Evolutionary conservation across 2,329 filamentous ascomycete species (phyloP).

Genomic region (Aspergillus novofumigatus): DNA sequence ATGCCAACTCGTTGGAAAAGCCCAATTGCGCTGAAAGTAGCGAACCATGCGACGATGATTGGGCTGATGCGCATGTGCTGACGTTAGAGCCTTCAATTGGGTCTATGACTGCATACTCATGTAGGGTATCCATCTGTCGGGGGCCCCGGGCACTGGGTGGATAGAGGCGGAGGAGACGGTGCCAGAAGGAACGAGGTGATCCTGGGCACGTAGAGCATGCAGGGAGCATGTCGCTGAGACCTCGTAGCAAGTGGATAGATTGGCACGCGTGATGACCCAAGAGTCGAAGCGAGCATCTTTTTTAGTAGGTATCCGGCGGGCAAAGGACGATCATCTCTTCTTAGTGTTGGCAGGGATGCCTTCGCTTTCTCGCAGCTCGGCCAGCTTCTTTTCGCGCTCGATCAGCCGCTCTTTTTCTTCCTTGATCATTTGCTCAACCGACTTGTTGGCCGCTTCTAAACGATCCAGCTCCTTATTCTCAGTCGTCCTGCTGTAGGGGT

Average conservation of each 20-base stretch:
- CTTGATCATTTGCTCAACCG: conserved; percentile 58
- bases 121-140: neutral
- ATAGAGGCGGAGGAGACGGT: neutral
- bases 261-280: neutral
- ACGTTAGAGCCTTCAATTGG: neutral
- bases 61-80: neutral
- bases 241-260: neutral
- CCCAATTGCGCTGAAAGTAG: neutral
- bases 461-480: conserved; percentile 64
- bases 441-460: conserved; percentile 58
- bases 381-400: conserved; percentile 58
- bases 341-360: conserved; percentile 38
- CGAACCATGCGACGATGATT: neutral
- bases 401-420: conserved; percentile 60
- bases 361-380: conserved; percentile 46
- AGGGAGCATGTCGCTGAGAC: neutral
- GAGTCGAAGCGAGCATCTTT: neutral
- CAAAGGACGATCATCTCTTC: conserved; percentile 31
- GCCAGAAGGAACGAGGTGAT: no score
- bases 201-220: neutral
- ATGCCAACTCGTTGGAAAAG: neutral
- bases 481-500: conserved; percentile 69
- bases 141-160: neutral
- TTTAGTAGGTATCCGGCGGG: neutral
- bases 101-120: neutral